These are phyloP conservation scores for Citrullus amarus DNA, from an alignment of 306 rosid genomes.

Conservation along the genomic window DNA sequence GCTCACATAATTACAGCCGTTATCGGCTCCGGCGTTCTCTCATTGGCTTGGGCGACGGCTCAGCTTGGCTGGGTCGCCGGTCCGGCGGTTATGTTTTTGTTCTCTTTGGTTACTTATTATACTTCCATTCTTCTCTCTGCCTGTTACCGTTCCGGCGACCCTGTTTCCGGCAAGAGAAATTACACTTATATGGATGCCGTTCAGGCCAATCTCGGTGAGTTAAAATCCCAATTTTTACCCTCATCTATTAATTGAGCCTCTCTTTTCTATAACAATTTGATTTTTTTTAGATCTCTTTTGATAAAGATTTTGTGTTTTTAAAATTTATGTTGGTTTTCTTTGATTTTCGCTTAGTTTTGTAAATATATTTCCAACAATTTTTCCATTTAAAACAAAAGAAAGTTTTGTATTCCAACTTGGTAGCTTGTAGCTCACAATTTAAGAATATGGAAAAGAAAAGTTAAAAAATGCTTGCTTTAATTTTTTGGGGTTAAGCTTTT, in stretches of 20 bases:
- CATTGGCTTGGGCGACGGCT: constrained; percentile 79
- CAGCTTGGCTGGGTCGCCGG: constrained; percentile 96
- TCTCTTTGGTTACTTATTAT: constrained; percentile 68
- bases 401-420: background rate
- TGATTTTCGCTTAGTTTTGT: too few species aligned
- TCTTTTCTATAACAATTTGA: too few species aligned
- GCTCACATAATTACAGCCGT: constrained; percentile 84
- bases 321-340: too few species aligned
- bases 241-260: background rate
- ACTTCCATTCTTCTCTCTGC: constrained; percentile 59
- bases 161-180: constrained; percentile 67
- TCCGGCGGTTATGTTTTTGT: constrained; percentile 56
- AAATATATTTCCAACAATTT: too few species aligned
- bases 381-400: too few species aligned
- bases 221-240: background rate
- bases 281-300: too few species aligned
- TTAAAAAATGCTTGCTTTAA: background rate
- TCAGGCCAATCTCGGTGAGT: constrained; percentile 47
- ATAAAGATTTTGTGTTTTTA: too few species aligned
- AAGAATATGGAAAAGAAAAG: background rate
- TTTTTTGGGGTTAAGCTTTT: background rate
- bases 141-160: constrained; percentile 66
- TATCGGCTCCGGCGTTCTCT: constrained; percentile 73
- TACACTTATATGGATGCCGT: constrained; percentile 78
- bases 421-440: background rate